A percentile compares a stretch with the other conserved stretches of the same genome.
phyloP scores from a whole-genome alignment of 164 flowering plant species.

The Nymphaea colorata region DNA sequence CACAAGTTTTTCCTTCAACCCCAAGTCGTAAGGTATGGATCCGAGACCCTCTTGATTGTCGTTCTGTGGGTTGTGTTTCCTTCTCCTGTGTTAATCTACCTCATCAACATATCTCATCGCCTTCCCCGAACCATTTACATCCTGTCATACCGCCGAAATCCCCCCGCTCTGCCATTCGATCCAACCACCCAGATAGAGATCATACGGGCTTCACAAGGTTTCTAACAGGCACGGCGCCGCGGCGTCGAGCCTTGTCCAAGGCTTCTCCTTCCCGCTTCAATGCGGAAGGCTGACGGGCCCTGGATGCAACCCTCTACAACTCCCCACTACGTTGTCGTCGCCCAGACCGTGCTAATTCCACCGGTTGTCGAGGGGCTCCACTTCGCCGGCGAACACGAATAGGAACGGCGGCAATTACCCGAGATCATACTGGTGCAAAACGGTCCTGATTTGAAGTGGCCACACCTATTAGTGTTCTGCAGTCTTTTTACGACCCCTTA shows the following conservation, averaged over 20 bases:
- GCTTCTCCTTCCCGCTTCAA: not conserved
- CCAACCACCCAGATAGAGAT: conserved; percentile 18
- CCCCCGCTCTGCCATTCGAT: too few species aligned
- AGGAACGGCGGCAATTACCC: not conserved
- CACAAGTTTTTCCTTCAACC: too few species aligned
- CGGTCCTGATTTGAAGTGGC: too few species aligned
- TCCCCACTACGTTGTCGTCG: not conserved
- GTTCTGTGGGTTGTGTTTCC: too few species aligned
- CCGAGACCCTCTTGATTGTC: too few species aligned
- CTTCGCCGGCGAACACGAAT: not conserved
- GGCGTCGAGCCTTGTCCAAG: conserved; percentile 36
- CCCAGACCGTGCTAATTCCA: not conserved
- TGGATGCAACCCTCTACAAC: not conserved
- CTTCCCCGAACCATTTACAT: too few species aligned
- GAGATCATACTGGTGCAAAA: conserved; percentile 20
- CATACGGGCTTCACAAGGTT: conserved; percentile 82
- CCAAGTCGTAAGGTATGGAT: too few species aligned
- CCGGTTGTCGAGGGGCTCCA: not conserved
- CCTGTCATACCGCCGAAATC: too few species aligned
- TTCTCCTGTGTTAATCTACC: too few species aligned
- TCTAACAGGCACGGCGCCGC: conserved; percentile 73
- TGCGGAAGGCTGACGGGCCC: not conserved
- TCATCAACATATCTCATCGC: too few species aligned
- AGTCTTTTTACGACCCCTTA: too few species aligned
- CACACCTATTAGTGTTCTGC: too few species aligned